phyloP scores from a whole-genome alignment of 371 early-diverging fungal species.

The Mortierella sp. region DNA sequence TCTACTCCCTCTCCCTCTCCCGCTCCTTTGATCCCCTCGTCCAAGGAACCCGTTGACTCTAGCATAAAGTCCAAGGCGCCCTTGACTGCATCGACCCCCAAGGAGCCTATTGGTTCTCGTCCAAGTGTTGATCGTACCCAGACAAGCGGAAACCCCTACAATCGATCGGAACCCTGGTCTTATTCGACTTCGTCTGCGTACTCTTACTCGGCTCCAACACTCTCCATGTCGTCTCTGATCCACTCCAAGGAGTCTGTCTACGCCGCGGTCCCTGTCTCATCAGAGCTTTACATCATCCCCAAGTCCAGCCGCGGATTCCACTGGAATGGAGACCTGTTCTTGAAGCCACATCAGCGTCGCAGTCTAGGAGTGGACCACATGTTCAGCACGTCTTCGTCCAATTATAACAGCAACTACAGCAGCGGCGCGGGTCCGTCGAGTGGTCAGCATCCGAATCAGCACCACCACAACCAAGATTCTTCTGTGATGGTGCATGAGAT shows the following conservation, averaged over 20 bases:
- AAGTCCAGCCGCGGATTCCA: constrained; percentile 51
- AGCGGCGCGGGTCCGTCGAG: constrained; percentile 19
- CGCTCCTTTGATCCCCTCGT: neutral
- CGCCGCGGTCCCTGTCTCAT: constrained; percentile 46
- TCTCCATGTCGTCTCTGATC: constrained; percentile 28
- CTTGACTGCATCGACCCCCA: neutral
- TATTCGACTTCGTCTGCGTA: constrained; percentile 15
- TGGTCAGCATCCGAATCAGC: constrained; percentile 26
- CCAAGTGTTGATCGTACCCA: constrained; percentile 4
- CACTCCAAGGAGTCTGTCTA: constrained; percentile 48
- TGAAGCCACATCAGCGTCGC: constrained; percentile 55
- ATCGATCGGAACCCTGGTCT: constrained; percentile 16
- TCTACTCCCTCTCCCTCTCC: neutral
- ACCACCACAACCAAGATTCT: constrained; percentile 30
- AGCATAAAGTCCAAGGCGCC: neutral
- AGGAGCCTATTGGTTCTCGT: neutral
- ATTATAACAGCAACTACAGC: neutral
- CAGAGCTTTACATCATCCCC: constrained; percentile 52
- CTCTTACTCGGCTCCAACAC: constrained; percentile 1
- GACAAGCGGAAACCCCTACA: neutral
- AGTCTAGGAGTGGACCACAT: constrained; percentile 47
- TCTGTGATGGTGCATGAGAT: constrained; percentile 51
- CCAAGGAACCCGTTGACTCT: neutral
- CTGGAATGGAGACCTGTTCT: constrained; percentile 55
- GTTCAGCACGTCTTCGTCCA: constrained; percentile 10